Conservation (phyloP, 768 basidiomycete genomes). For the Termitomyces sp. region DNA sequence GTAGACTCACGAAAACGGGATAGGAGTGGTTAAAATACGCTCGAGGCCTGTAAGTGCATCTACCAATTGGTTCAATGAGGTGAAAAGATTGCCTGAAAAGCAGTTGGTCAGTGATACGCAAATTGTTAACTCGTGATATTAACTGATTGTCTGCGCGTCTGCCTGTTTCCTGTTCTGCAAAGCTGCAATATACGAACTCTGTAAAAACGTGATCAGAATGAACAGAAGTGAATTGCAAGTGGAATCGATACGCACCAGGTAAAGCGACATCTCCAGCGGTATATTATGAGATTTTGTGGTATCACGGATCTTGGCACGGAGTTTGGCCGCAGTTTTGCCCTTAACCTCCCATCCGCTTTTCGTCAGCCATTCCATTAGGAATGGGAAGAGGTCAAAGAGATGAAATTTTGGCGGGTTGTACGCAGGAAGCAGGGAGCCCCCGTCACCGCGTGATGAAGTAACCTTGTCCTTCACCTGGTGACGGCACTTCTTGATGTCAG, state of each 20-base stretch:
- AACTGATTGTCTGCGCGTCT: slow-evolving; percentile 61
- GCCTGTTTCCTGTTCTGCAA: slow-evolving; percentile 50
- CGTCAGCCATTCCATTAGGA: slow-evolving; percentile 44
- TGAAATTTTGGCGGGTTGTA: slow-evolving; percentile 54
- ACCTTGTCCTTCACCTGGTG: slow-evolving; percentile 22
- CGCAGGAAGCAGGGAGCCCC: slow-evolving; percentile 46
- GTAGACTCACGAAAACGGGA: slow-evolving; percentile 61
- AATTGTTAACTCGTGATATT: slow-evolving; percentile 17
- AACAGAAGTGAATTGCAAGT: too few relatives aligned
- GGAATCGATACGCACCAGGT: slow-evolving; percentile 39
- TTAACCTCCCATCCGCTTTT: slow-evolving; percentile 44
- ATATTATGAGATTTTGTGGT: slow-evolving; percentile 51
- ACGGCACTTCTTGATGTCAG: neutral
- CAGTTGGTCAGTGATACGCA: neutral
- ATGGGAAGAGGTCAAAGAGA: slow-evolving; percentile 64
- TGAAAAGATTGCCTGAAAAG: slow-evolving; percentile 38
- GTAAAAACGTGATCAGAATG: neutral
- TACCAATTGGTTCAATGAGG: slow-evolving; percentile 48
- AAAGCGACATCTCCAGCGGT: slow-evolving; percentile 65
- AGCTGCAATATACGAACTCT: slow-evolving; percentile 66
- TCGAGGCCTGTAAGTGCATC: slow-evolving; percentile 68
- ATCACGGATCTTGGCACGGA: slow-evolving; percentile 45
- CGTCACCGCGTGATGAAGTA: slow-evolving; percentile 34
- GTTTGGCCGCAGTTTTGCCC: slow-evolving; percentile 57
- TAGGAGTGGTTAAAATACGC: slow-evolving; percentile 69